Conservation (phyloP, 169 alveolate species). For the Plasmodium gonderi region DNA sequence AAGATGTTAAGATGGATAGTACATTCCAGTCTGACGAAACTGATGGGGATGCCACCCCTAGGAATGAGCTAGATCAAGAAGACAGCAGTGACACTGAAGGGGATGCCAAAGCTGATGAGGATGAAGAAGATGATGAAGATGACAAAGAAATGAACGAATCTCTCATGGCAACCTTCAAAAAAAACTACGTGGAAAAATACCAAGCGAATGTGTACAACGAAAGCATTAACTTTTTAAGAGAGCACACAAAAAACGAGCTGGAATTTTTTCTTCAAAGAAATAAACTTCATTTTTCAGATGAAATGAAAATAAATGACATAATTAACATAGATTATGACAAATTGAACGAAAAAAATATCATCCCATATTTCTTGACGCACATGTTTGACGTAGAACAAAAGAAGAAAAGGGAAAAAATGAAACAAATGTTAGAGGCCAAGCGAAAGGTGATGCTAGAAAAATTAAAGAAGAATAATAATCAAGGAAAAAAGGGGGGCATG, state of each 20-base stretch:
- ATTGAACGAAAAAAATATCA: slow-evolving; percentile 58
- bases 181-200: slow-evolving; percentile 48
- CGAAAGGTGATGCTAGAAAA: slow-evolving; percentile 21
- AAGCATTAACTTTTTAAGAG: slow-evolving; percentile 14
- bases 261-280: slow-evolving; percentile 47
- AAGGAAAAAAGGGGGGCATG: background rate
- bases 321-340: slow-evolving; percentile 64
- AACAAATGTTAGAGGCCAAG: slow-evolving; percentile 10
- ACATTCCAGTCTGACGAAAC: slow-evolving; percentile 41
- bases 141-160: slow-evolving; percentile 14
- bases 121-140: slow-evolving; percentile 1
- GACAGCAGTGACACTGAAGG: background rate
- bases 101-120: background rate
- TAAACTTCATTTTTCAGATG: slow-evolving; percentile 20
- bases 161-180: slow-evolving; percentile 2
- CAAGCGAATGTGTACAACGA: slow-evolving; percentile 18
- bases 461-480: slow-evolving; percentile 10
- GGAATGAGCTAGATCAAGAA: background rate
- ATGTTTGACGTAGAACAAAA: slow-evolving; percentile 53
- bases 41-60: background rate
- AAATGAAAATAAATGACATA: slow-evolving; percentile 62
- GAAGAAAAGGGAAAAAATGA: slow-evolving; percentile 64
- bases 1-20: slow-evolving; percentile 14
- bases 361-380: slow-evolving; percentile 45
- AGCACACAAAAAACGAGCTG: slow-evolving; percentile 43